Evolutionary conservation across 805 yeast genomes (phyloP).

Genomic region (Zygoascus flipseniorum): DNA sequence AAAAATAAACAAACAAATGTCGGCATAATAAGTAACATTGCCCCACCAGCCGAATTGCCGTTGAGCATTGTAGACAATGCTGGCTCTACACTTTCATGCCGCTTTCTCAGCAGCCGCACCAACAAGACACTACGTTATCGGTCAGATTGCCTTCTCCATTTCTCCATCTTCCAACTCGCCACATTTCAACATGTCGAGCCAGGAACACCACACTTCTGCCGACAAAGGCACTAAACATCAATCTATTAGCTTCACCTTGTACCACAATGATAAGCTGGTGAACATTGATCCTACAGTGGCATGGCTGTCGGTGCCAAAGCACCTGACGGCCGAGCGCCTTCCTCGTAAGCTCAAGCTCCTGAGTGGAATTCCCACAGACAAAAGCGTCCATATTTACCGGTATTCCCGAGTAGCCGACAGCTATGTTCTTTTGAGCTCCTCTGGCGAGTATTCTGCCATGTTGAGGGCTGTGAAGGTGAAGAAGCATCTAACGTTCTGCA

Average conservation of each 20-base stretch:
- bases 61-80: too few species aligned
- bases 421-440: conserved; percentile 7
- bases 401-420: conserved; percentile 11
- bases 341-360: neutral
- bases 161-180: neutral
- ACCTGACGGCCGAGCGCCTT: neutral
- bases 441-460: conserved; percentile 9
- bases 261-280: neutral
- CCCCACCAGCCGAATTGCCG: too few species aligned
- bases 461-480: conserved; percentile 13
- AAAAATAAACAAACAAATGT: too few species aligned
- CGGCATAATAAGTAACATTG: too few species aligned
- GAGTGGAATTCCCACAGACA: neutral
- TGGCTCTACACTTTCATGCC: too few species aligned
- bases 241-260: neutral
- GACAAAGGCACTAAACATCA: neutral
- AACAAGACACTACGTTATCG: too few species aligned
- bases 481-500: conserved; percentile 7
- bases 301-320: neutral
- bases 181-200: neutral
- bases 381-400: conserved; percentile 6
- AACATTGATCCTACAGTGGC: neutral
- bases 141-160: neutral
- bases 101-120: too few species aligned
- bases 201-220: neutral